Percentiles rank a stretch among this genome's conserved stretches.
Conservation (phyloP, 2,329 filamentous ascomycete species). For the Fusarium sublunatum region DNA sequence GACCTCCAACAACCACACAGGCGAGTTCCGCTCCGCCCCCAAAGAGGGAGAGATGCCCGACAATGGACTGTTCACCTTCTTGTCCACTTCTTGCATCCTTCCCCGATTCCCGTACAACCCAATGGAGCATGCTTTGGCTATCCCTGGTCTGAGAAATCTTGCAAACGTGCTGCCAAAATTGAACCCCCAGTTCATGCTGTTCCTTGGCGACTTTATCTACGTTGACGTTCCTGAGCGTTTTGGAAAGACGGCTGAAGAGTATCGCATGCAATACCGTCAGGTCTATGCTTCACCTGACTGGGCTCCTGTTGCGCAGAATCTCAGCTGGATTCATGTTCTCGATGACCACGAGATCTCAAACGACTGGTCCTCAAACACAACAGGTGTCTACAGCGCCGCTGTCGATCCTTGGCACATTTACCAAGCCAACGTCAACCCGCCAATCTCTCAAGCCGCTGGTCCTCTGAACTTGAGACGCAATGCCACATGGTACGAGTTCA, state of each 20-base stretch:
- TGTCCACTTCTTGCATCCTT: slow-evolving; percentile 93
- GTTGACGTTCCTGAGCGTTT: slow-evolving; percentile 87
- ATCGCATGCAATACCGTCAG: slow-evolving; percentile 90
- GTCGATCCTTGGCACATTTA: slow-evolving; percentile 89
- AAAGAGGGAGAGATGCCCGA: slow-evolving; percentile 71
- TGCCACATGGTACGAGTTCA: slow-evolving; percentile 89
- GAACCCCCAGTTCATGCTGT: slow-evolving; percentile 82
- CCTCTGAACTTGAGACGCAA: slow-evolving; percentile 55
- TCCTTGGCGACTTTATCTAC: slow-evolving; percentile 90
- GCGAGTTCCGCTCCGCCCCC: slow-evolving; percentile 83
- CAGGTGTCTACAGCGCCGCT: slow-evolving; percentile 81
- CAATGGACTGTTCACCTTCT: slow-evolving; percentile 83
- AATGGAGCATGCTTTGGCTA: slow-evolving; percentile 81
- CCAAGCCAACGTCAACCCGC: slow-evolving; percentile 86
- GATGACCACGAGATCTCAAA: slow-evolving; percentile 98
- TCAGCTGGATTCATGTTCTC: slow-evolving; percentile 98
- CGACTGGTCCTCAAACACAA: slow-evolving; percentile 87
- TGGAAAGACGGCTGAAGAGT: slow-evolving; percentile 77
- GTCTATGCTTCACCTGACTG: slow-evolving; percentile 97
- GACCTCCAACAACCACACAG: slow-evolving; percentile 87
- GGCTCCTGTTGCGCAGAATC: slow-evolving; percentile 75
- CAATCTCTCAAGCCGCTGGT: slow-evolving; percentile 66
- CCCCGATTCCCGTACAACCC: slow-evolving; percentile 90
- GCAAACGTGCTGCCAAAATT: slow-evolving; percentile 77
- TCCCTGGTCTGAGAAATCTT: slow-evolving; percentile 83